Percentiles rank a stretch among this genome's conserved stretches.
phyloP scores from a whole-genome alignment of 768 basidiomycete genomes.

The Lanmaoa rubissima region DNA sequence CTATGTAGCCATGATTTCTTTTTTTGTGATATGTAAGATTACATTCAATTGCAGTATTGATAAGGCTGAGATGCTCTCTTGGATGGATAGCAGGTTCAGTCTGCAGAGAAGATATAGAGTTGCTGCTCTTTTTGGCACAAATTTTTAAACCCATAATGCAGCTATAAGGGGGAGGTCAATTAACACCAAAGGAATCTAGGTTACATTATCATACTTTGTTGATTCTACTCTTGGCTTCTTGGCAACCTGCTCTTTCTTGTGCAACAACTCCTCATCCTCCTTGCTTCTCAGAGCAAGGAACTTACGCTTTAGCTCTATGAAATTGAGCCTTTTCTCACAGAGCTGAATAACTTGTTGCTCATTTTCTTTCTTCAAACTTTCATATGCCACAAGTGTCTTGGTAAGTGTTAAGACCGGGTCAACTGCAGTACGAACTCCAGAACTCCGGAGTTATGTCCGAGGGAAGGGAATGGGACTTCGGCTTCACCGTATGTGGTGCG shows the following conservation, averaged over 20 bases:
- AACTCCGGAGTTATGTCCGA: too few species aligned
- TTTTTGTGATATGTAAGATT: conserved; percentile 64
- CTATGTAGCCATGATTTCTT: conserved; percentile 80
- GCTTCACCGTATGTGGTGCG: too few species aligned
- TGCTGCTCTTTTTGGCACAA: conserved; percentile 45
- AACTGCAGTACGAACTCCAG: too few species aligned
- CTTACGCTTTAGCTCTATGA: conserved; percentile 80
- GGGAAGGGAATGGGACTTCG: too few species aligned
- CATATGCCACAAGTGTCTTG: conserved; percentile 63
- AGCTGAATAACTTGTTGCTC: conserved; percentile 57
- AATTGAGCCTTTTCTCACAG: conserved; percentile 74
- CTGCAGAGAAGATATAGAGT: conserved; percentile 37
- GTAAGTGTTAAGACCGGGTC: too few species aligned
- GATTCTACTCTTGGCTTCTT: conserved; percentile 52
- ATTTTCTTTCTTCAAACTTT: conserved; percentile 71
- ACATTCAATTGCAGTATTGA: conserved; percentile 60
- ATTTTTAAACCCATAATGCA: conserved; percentile 54
- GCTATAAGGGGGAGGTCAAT: conserved; percentile 24
- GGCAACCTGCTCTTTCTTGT: conserved; percentile 65
- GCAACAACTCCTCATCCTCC: conserved; percentile 67
- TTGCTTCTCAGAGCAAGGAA: conserved; percentile 58
- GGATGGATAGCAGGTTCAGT: conserved; percentile 57
- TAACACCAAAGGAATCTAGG: not conserved
- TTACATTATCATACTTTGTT: conserved; percentile 8
- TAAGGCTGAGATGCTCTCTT: conserved; percentile 59